Evolutionary conservation across 1,284 basidiomycete species (phyloP).

Genomic region (Paramarasmius palmivorus): DNA sequence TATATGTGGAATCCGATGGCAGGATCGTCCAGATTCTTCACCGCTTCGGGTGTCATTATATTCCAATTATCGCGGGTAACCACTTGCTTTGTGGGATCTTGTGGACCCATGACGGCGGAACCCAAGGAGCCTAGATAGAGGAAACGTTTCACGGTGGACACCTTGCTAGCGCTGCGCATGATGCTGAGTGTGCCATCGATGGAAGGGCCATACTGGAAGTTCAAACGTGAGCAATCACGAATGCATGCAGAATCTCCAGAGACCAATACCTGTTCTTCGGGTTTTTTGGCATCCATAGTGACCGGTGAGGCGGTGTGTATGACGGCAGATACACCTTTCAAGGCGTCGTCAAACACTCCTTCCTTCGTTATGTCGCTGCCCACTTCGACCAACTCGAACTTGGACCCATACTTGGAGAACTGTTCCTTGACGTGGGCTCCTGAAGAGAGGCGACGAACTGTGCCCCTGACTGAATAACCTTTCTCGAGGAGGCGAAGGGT

Average conservation of each 20-base stretch:
- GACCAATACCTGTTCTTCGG: not conserved
- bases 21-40: not conserved
- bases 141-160: not conserved
- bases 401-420: not conserved
- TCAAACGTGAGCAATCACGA: not conserved
- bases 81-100: not conserved
- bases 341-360: not conserved
- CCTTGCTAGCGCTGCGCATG: not conserved
- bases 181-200: slow-evolving; percentile 1
- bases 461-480: not conserved
- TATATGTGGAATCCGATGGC: not conserved
- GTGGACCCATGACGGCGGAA: not conserved
- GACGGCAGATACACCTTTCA: not conserved
- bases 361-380: slow-evolving; percentile 1
- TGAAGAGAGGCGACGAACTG: not conserved
- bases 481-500: not conserved
- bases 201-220: not conserved
- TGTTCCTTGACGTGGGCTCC: not conserved
- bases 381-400: not conserved
- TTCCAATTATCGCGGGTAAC: slow-evolving; percentile 3
- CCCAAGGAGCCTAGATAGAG: slow-evolving; percentile 2
- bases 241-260: not conserved
- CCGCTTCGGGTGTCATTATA: not conserved
- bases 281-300: not conserved
- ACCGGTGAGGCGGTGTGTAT: not conserved